These are phyloP conservation scores for Globisporangium paroecandrum DNA, from an alignment of 352 stramenopile species.

Conservation along the genomic window DNA sequence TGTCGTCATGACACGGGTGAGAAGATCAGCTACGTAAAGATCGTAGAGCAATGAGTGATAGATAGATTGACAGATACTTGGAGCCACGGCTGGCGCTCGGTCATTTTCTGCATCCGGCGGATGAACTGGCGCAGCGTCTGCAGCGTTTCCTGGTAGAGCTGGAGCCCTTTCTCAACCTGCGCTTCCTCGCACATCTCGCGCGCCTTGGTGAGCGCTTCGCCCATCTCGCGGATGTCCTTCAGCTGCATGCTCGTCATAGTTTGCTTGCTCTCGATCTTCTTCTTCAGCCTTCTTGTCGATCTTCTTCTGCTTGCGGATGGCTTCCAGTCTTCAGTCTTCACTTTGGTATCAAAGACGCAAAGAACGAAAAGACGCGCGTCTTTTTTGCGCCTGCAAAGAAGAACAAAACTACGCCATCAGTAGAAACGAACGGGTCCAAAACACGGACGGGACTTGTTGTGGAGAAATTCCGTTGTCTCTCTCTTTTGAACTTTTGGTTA, in stretches of 20 bases:
- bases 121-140: constrained; percentile 58
- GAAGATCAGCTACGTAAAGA: neutral
- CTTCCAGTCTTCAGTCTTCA: neutral
- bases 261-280: neutral
- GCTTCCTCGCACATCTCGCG: constrained; percentile 59
- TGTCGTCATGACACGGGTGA: constrained; percentile 15
- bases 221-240: constrained; percentile 65
- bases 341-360: neutral
- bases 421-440: neutral
- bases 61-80: constrained; percentile 27
- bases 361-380: constrained; percentile 2
- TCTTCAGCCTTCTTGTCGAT: neutral
- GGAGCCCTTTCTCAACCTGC: constrained; percentile 63
- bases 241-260: constrained; percentile 47
- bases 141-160: constrained; percentile 58
- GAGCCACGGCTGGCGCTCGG: constrained; percentile 77
- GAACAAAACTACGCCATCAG: neutral
- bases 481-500: constrained; percentile 3
- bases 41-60: neutral
- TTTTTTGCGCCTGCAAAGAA: neutral
- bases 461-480: constrained; percentile 13
- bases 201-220: constrained; percentile 53
- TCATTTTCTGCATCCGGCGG: constrained; percentile 61
- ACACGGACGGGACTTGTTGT: neutral
- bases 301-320: neutral